These are phyloP conservation scores for Boletus reticulatus DNA, from an alignment of 768 basidiomycete genomes.

Conservation along the genomic window DNA sequence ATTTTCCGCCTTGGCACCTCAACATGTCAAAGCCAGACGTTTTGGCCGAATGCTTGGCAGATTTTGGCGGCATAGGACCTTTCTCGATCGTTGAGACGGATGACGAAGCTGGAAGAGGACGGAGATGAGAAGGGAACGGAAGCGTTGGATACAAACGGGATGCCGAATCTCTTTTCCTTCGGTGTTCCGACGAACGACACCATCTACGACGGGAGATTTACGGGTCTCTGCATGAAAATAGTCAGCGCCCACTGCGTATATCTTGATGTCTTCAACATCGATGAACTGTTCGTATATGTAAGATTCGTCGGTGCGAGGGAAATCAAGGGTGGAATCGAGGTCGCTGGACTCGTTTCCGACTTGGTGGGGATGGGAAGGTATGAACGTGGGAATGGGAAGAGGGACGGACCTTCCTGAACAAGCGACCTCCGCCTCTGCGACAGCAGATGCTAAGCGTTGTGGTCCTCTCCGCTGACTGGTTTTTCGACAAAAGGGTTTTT, in stretches of 20 bases:
- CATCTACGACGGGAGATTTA: slow-evolving; percentile 98
- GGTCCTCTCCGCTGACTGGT: slow-evolving; percentile 97
- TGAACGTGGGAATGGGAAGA: not conserved
- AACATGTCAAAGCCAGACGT: slow-evolving; percentile 97
- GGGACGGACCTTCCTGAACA: slow-evolving; percentile 84
- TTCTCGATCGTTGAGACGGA: slow-evolving; percentile 84
- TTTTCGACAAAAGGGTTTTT: slow-evolving; percentile 99
- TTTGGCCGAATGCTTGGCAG: slow-evolving; percentile 94
- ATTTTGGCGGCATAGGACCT: slow-evolving; percentile 89
- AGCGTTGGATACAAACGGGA: not conserved
- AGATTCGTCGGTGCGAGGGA: slow-evolving; percentile 92
- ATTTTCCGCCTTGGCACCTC: slow-evolving; percentile 72
- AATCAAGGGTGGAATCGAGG: slow-evolving; percentile 75
- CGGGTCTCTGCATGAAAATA: slow-evolving; percentile 98
- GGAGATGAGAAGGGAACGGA: not conserved
- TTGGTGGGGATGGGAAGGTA: slow-evolving; percentile 39
- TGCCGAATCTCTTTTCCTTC: slow-evolving; percentile 98
- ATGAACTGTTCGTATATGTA: slow-evolving; percentile 99
- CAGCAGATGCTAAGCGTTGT: slow-evolving; percentile 98
- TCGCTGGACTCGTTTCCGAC: slow-evolving; percentile 99
- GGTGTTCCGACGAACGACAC: slow-evolving; percentile 93
- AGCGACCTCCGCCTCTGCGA: slow-evolving; percentile 84
- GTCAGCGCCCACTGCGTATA: slow-evolving; percentile 93
- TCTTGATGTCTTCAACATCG: slow-evolving; percentile 99
- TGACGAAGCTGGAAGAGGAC: slow-evolving; percentile 67